Base-by-base conservation (phyloP, 23 red algal genomes). In the Pyropia haitanensis region DNA sequence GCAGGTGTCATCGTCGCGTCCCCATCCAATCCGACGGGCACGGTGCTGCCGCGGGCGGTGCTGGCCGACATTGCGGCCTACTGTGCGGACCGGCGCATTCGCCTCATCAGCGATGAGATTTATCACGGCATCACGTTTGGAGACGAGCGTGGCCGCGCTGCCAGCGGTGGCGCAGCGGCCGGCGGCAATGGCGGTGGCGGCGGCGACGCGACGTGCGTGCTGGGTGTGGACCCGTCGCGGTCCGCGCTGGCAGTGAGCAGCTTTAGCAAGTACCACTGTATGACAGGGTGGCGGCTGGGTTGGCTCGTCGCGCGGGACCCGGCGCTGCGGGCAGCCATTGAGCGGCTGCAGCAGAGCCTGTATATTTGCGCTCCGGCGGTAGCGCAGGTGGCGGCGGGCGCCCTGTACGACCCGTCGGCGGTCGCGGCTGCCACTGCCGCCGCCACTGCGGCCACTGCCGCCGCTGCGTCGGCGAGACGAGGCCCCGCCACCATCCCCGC, bases 21-120 rank as follows among this genome's bases (percentile, higher is more conserved):
- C 46, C 77, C 77, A 2, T 70, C 77, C 33, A 82, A 82, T 63
- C 77, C 77, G 21, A 72, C 77, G 15, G 77, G 77, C 33, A 49
- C 63, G 26, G 57, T 61, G 2, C 33, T 82, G 46, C 34, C 67
- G 33, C 32, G 0, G n/a, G 33, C 17, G 20, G 21, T 53, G 2
- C 65, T 82, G 1, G 18, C 26, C 27, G 16, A 27, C 25, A 56
- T 82, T 20, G 77, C 77, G 13, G 23, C 17, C 0, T 82, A 61
- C 29, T 71, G 65, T 56, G 19, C 44, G 8, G 27, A 58, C 9
- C 34, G 64, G 10, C 29, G 51, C 53, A 61, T 82, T 9, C 28
- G 67, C 22, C 55, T 82, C 22, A 58, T 82, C 19, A 57, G 70
- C 7, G 77, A 82, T 53, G 77, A 82, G 33, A 72, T 82, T 56